Base-by-base conservation (phyloP, 176 grass and related monocot genomes). In the Miscanthus lutarioriparius region DNA sequence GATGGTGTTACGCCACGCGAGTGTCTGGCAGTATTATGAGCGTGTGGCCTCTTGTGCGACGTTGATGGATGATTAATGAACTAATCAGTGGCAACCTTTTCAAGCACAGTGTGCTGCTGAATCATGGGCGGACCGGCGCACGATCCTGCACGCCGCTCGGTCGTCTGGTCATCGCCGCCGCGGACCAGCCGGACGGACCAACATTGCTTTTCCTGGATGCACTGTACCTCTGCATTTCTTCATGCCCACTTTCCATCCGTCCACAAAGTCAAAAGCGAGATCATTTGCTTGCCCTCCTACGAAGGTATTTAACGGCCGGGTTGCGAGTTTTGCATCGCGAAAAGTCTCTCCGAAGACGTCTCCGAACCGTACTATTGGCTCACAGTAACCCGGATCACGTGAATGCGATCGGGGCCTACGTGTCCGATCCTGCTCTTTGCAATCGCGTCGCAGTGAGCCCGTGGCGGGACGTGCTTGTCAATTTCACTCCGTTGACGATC, bases 191-290 rank as follows among this genome's bases (percentile, higher is more conserved):
- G 1, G 37, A n/a, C 45, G 0, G 74, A 68, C 67, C 79, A 47
- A n/a, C 83, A 78, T 44, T 43, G 27, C 67, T 83, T 86, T 90
- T 69, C 47, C 41, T 75, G 80, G 17, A 39, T 48, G 41, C 13
- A 73, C 25, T 25, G 25, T 66, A 41, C 67, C 56, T 41, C 25
- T 37, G 53, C 40, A 74, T 37, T 47, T 19, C 56, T n/a, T 10
- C 22, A 25, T 44, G 45, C 27, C 65, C 26, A 8, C 54, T 8
- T 8, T 49, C 51, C 8, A 58, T 25, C 56, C 56, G 12, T 58
- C 13, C 54, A 16, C 51, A 1, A 1, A 45, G 73, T 84, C 67
- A 78, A 80, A 84, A 75, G 76, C 1, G 45, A 80, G 77, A 75
- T 63, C 26, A 17, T 58, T 68, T 59, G n/a, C n/a, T 68, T 59